Evolutionary conservation across 148 eudicot species (phyloP), one percentile per base, ranked within the genome.

Genomic region (Dianthus caryophyllus): DNA sequence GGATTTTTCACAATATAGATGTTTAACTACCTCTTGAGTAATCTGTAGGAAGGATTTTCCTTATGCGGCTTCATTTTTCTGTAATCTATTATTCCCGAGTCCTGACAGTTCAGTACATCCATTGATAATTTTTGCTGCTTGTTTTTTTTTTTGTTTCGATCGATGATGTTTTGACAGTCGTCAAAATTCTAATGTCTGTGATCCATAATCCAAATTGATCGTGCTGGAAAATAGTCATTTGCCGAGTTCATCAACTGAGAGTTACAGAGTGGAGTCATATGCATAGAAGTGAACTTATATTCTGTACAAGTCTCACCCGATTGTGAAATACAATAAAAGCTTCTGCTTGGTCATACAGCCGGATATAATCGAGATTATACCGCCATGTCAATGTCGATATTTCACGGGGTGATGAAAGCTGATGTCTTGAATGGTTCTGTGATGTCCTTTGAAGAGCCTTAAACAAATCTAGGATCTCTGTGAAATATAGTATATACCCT

Each of bases 361-460:
- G 9, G 11, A 33, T 60, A 8, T 18, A 21, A 53, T 38, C 62
- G 22, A 61, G 50, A 67, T 21, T 58, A 61, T 60, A 43, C 4
- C 8, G 6, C 57, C 14, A 14, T 59, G 1, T 48, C 15, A 21
- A 24, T 31, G 22, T 73, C 18, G 21, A 17, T 41, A n/a, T 11
- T 51, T 26, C 33, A 27, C 24, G 22, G 8, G 8, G 5, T 58
- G 71, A 61, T 59, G 61, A 46, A 58, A 58, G 21, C 24, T 66
- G 64, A 61, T 53, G 27, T 51, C 64, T 51, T 39, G 55, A 74
- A 68, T 64, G 65, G 39, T 69, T 56, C 64, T 22, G 4, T 54
- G 65, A 70, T 64, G 60, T 46, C 70, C 65, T 75, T 70, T 69
- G 66, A 64, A 47, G 43, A 64, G 73, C 60, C 33, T 44, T 52